A percentile compares a stretch with the other conserved stretches of the same genome.
Conservation (phyloP, 2,329 filamentous ascomycete species). For the Fusarium falciforme region DNA sequence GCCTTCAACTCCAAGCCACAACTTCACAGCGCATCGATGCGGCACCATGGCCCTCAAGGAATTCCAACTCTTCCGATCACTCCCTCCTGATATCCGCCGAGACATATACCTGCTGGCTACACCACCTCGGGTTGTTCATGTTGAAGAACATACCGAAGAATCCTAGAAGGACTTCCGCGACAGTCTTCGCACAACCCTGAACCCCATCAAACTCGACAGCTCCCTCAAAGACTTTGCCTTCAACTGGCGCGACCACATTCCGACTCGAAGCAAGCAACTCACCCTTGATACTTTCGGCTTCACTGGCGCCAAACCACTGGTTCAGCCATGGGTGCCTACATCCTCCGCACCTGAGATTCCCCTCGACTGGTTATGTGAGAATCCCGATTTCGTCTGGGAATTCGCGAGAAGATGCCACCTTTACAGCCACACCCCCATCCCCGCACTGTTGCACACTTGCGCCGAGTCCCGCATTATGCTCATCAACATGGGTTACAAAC, state of each 20-base stretch:
- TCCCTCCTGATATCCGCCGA: not conserved
- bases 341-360: not conserved
- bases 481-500: not conserved
- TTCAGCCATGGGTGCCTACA: not conserved
- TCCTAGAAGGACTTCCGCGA: not conserved
- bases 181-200: not conserved
- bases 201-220: not conserved
- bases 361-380: not conserved
- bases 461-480: not conserved
- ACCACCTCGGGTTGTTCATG: not conserved
- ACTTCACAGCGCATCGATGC: not conserved
- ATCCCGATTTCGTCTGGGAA: not conserved
- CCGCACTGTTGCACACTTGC: not conserved
- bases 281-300: not conserved
- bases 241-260: not conserved
- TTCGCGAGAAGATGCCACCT: not conserved
- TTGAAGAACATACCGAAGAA: not conserved
- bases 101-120: not conserved
- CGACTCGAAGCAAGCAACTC: fast-evolving
- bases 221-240: not conserved
- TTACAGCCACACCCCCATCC: not conserved
- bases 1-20: not conserved
- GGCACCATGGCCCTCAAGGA: not conserved
- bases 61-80: not conserved
- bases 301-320: not conserved